Evolutionary conservation across 768 basidiomycete genomes (phyloP).

Genomic region (Xerocomellus intermedius): DNA sequence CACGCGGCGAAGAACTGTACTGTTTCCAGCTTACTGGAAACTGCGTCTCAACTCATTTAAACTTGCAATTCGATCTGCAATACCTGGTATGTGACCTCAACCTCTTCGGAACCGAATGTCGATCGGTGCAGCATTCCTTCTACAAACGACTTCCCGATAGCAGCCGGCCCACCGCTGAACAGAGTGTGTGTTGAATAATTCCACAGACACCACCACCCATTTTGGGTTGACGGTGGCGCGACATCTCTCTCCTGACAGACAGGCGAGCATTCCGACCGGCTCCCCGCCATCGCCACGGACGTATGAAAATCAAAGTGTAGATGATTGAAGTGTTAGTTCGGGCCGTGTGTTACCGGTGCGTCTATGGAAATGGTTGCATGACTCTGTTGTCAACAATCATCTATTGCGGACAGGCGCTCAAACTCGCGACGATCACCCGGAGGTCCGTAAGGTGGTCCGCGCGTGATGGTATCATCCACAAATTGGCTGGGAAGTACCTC

Average conservation of each 20-base stretch:
- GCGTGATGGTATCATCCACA: not conserved
- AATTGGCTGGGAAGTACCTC: not conserved
- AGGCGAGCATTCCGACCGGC: not conserved
- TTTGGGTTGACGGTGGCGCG: conserved; percentile 3
- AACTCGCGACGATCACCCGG: not conserved
- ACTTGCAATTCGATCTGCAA: not conserved
- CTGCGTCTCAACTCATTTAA: not conserved
- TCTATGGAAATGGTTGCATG: not conserved
- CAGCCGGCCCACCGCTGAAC: not conserved
- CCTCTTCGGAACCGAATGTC: not conserved
- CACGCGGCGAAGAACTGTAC: not conserved
- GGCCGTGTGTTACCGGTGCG: not conserved
- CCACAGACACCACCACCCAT: not conserved
- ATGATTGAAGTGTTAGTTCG: not conserved
- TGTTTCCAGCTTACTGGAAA: not conserved
- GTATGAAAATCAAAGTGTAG: not conserved
- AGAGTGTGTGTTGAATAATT: not conserved
- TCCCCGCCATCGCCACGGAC: not conserved
- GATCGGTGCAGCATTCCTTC: too few species aligned
- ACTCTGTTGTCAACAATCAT: not conserved
- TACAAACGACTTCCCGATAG: not conserved
- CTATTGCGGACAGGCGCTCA: not conserved
- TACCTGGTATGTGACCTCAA: not conserved
- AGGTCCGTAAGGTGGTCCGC: not conserved
- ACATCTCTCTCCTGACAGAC: not conserved